These are phyloP conservation scores for Aspergillus japonicus DNA, from an alignment of 2,329 filamentous ascomycete genomes.

Conservation along the genomic window DNA sequence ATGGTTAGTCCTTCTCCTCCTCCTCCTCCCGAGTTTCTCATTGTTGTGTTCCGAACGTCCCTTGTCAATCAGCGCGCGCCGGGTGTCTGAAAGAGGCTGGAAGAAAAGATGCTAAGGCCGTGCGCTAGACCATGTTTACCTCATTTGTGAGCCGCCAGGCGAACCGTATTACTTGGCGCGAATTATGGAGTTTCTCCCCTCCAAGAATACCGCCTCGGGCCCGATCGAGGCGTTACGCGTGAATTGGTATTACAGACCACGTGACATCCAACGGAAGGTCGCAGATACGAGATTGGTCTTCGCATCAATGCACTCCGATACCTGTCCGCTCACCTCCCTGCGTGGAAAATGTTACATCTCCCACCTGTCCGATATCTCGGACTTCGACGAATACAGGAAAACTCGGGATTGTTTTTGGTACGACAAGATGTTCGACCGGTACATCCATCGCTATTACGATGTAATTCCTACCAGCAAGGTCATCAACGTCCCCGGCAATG, in stretches of 20 bases:
- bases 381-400: conserved; percentile 81
- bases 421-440: conserved; percentile 95
- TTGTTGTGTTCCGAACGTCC: conserved; percentile 11
- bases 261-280: conserved; percentile 89
- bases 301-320: conserved; percentile 98
- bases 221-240: conserved; percentile 85
- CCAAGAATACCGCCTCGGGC: conserved; percentile 68
- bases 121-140: conserved; percentile 73
- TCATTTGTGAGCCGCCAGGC: conserved; percentile 94
- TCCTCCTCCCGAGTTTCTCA: conserved; percentile 15
- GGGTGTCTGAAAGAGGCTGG: background rate
- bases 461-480: conserved; percentile 88
- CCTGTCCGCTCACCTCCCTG: conserved; percentile 85
- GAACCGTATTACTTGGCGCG: conserved; percentile 97
- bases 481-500: conserved; percentile 91
- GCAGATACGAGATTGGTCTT: conserved; percentile 89
- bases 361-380: conserved; percentile 81
- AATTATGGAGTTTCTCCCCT: conserved; percentile 96
- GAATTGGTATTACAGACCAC: conserved; percentile 97
- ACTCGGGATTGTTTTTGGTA: conserved; percentile 90
- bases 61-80: conserved; percentile 13
- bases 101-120: conserved; percentile 4
- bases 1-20: conserved; percentile 65
- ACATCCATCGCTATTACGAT: conserved; percentile 97
- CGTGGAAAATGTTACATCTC: conserved; percentile 90